Evolutionary conservation across 306 rosid genomes (phyloP).

Genomic region (Quillaja saponaria): DNA sequence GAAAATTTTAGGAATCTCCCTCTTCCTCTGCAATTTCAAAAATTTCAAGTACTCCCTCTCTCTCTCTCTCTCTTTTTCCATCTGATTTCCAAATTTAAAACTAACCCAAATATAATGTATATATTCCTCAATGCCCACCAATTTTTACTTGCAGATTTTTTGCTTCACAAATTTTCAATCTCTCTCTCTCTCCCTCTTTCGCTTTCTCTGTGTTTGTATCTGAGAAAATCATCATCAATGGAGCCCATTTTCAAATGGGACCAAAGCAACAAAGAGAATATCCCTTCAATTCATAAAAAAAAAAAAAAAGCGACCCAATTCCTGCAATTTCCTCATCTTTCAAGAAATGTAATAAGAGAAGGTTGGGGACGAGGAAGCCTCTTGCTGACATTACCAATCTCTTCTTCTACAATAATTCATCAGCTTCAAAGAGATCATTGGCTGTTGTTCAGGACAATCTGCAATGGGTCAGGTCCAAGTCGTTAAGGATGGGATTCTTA

Average conservation of each 20-base stretch:
- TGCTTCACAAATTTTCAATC: neutral
- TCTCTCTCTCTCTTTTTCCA: no score
- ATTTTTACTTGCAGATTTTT: no score
- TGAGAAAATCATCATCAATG: neutral
- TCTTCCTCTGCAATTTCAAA: neutral
- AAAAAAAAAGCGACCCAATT: slow-evolving; percentile 14
- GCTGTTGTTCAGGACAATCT: neutral
- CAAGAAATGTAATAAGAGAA: slow-evolving; percentile 21
- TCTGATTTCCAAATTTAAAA: neutral
- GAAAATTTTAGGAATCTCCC: neutral
- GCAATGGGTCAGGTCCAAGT: neutral
- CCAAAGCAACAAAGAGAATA: slow-evolving; percentile 27
- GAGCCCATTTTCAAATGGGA: neutral
- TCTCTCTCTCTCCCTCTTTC: neutral
- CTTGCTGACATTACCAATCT: slow-evolving; percentile 33
- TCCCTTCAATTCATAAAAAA: neutral
- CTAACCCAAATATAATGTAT: neutral
- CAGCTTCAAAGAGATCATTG: neutral
- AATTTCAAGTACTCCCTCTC: neutral
- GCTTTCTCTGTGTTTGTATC: neutral
- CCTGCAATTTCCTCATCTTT: slow-evolving; percentile 2
- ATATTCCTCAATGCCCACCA: neutral
- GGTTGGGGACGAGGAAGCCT: slow-evolving; percentile 26
- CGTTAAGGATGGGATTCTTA: slow-evolving; percentile 33
- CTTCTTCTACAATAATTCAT: neutral